Evolutionary conservation across 1,139 yeast species (phyloP).

Genomic region (Pichia sp.): DNA sequence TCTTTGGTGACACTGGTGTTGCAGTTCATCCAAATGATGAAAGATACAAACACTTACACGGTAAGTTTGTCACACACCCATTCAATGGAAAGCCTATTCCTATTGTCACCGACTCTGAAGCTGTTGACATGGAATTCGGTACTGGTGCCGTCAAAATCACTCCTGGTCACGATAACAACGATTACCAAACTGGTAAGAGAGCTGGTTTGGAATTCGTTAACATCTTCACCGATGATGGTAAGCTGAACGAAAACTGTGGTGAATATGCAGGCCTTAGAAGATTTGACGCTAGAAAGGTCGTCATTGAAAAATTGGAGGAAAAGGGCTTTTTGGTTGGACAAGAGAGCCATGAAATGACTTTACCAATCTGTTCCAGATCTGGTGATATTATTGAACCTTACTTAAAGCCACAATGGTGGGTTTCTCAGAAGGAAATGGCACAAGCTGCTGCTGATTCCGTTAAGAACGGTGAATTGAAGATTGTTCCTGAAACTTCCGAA

Average conservation of each 20-base stretch:
- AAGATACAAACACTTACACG: slow-evolving; percentile 91
- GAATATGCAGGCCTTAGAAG: slow-evolving; percentile 88
- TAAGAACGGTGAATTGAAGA: slow-evolving; percentile 69
- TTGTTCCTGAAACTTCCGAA: slow-evolving; percentile 85
- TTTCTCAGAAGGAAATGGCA: slow-evolving; percentile 85
- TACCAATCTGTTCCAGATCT: slow-evolving; percentile 91
- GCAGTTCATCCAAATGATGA: slow-evolving; percentile 96
- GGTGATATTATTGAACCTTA: slow-evolving; percentile 96
- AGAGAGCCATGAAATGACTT: slow-evolving; percentile 90
- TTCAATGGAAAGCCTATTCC: slow-evolving; percentile 82
- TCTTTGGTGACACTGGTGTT: slow-evolving; percentile 96
- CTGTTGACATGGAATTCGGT: slow-evolving; percentile 99
- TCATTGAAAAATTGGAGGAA: slow-evolving; percentile 72
- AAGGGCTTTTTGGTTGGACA: slow-evolving; percentile 75
- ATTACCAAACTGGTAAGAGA: slow-evolving; percentile 94
- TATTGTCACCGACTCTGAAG: slow-evolving; percentile 80
- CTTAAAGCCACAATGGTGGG: slow-evolving; percentile 99
- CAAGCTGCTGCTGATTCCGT: slow-evolving; percentile 82
- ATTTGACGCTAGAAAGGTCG: slow-evolving; percentile 86
- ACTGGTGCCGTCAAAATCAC: slow-evolving; percentile 99
- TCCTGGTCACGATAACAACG: slow-evolving; percentile 97
- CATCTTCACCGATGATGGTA: slow-evolving; percentile 88
- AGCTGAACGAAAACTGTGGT: slow-evolving; percentile 87
- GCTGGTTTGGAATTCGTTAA: slow-evolving; percentile 82
- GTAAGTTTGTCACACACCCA: slow-evolving; percentile 87